phyloP scores from a whole-genome alignment of 2,329 filamentous ascomycete genomes.

The Emydomyces testavorans region DNA sequence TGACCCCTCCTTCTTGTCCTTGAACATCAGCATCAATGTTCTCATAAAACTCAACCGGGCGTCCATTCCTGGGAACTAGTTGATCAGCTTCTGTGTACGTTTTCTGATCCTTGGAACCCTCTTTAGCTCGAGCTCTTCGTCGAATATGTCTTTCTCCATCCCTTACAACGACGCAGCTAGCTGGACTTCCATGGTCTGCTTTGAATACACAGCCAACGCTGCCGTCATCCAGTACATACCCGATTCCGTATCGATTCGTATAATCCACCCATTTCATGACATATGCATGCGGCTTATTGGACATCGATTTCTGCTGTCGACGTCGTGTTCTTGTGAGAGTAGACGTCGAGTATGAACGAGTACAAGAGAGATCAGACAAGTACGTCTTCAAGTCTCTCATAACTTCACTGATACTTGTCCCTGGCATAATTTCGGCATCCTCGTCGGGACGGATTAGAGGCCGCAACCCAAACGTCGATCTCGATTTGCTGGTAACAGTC shows the following conservation, averaged over 20 bases:
- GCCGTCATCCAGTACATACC: constrained; percentile 41
- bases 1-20: constrained; percentile 28
- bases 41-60: constrained; percentile 40
- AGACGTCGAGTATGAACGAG: constrained; percentile 11
- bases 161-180: constrained; percentile 37
- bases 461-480: constrained; percentile 22
- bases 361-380: constrained; percentile 28
- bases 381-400: constrained; percentile 31
- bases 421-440: constrained; percentile 27
- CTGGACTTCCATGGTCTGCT: constrained; percentile 34
- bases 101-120: constrained; percentile 20
- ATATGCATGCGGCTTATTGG: constrained; percentile 32
- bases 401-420: constrained; percentile 32
- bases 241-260: constrained; percentile 42
- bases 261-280: constrained; percentile 46
- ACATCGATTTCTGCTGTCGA: constrained; percentile 19
- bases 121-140: constrained; percentile 33
- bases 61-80: constrained; percentile 34
- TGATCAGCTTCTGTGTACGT: constrained; percentile 35
- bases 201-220: constrained; percentile 42
- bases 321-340: constrained; percentile 18
- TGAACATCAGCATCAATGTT: constrained; percentile 28
- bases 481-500: constrained; percentile 12
- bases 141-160: constrained; percentile 39
- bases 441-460: constrained; percentile 32